Evolutionary conservation across 1,284 basidiomycete species (phyloP).

Genomic region (Peniophora sp.): DNA sequence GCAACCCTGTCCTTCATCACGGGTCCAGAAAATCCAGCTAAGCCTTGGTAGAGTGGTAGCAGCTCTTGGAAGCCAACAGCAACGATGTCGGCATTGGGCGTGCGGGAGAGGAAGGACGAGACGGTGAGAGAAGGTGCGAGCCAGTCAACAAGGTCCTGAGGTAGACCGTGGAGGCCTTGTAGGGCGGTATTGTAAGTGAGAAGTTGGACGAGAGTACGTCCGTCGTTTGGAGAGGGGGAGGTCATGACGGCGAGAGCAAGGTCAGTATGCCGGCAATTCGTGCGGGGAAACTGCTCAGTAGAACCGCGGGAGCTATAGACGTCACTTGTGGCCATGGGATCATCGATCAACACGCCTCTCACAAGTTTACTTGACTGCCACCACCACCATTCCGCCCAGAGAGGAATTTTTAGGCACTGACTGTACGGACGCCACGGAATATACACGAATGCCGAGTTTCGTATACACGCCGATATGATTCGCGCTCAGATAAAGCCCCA

Average conservation of each 20-base stretch:
- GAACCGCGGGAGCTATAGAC: too few relatives aligned
- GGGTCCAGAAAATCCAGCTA: slow-evolving; percentile 57
- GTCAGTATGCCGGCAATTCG: too few relatives aligned
- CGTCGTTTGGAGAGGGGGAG: neutral
- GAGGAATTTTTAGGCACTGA: too few relatives aligned
- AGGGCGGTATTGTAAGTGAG: slow-evolving; percentile 84
- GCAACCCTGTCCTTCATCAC: slow-evolving; percentile 55
- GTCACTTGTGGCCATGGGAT: too few relatives aligned
- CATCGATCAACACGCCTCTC: too few relatives aligned
- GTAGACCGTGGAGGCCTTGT: slow-evolving; percentile 60
- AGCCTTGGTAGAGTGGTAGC: slow-evolving; percentile 72
- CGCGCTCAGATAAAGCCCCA: too few relatives aligned
- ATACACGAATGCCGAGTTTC: too few relatives aligned
- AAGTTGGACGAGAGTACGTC: slow-evolving; percentile 65
- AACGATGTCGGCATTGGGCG: slow-evolving; percentile 66
- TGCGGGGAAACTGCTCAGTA: too few relatives aligned
- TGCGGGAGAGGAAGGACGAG: slow-evolving; percentile 57
- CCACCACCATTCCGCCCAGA: too few relatives aligned
- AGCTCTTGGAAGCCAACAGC: slow-evolving; percentile 89
- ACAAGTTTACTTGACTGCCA: too few relatives aligned
- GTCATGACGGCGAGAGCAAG: neutral
- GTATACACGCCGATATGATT: too few relatives aligned
- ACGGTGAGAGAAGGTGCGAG: slow-evolving; percentile 70
- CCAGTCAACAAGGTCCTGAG: slow-evolving; percentile 81
- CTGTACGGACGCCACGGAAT: too few relatives aligned